Conservation (phyloP, 2,329 filamentous ascomycete genomes). For the Eutypella sp. region DNA sequence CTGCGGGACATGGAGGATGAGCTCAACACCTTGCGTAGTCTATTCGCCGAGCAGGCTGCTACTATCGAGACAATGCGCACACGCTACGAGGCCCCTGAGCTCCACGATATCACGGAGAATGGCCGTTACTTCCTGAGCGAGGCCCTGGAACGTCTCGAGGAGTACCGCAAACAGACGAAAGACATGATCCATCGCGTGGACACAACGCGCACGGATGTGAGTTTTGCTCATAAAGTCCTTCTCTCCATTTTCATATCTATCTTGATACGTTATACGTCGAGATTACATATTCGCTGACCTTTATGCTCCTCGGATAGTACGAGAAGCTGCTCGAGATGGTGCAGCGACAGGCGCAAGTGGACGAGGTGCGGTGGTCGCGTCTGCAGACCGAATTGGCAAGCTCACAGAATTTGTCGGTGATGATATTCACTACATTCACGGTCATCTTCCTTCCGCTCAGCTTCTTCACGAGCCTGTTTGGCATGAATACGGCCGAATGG, state of each 20-base stretch:
- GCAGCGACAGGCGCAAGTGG: constrained; percentile 61
- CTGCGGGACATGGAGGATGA: constrained; percentile 62
- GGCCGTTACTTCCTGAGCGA: constrained; percentile 49
- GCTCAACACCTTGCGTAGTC: constrained; percentile 48
- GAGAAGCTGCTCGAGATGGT: constrained; percentile 64
- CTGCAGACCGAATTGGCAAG: constrained; percentile 59
- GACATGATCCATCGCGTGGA: constrained; percentile 58
- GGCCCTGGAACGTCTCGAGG: constrained; percentile 46
- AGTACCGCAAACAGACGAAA: constrained; percentile 48
- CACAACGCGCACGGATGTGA: constrained; percentile 51
- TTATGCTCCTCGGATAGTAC: constrained; percentile 34
- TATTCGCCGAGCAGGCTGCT: constrained; percentile 53
- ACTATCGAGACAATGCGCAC: constrained; percentile 44
- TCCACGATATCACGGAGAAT: constrained; percentile 36
- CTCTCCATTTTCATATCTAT: constrained; percentile 24
- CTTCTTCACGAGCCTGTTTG: constrained; percentile 62
- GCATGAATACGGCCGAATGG: constrained; percentile 62
- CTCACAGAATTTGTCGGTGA: constrained; percentile 56
- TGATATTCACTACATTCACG: constrained; percentile 61
- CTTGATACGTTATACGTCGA: constrained; percentile 11
- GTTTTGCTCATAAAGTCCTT: constrained; percentile 10
- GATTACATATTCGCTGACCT: not conserved
- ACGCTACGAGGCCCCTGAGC: constrained; percentile 36
- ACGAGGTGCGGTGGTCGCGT: constrained; percentile 59
- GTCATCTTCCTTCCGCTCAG: constrained; percentile 60